A percentile compares a stretch with the other conserved stretches of the same genome.
These are phyloP conservation scores for Saccharomycopsis javanensis DNA, from an alignment of 805 yeast species.

Conservation along the genomic window DNA sequence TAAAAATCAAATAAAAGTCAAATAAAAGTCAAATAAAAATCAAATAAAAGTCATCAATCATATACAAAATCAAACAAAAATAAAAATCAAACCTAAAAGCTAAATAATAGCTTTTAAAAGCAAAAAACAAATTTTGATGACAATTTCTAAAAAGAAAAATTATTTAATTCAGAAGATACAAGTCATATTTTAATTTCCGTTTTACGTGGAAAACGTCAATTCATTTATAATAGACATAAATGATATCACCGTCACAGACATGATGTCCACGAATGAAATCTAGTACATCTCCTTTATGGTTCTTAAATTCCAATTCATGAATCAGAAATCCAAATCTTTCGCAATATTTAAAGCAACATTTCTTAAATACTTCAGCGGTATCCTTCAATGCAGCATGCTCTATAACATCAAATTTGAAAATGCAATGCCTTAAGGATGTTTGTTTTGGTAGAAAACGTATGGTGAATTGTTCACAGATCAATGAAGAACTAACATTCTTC, in stretches of 20 bases:
- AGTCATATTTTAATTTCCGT: neutral
- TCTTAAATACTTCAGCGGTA: slow-evolving; percentile 2
- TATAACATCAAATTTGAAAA: slow-evolving; percentile 11
- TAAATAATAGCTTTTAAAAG: neutral
- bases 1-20: too few species aligned
- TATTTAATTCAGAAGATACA: neutral
- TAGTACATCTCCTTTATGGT: slow-evolving; percentile 13
- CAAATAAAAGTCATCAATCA: too few species aligned
- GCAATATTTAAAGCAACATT: slow-evolving; percentile 12
- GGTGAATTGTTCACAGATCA: neutral
- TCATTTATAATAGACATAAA: slow-evolving; percentile 10
- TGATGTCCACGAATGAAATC: neutral
- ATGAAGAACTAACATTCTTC: neutral
- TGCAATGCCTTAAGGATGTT: slow-evolving; percentile 14
- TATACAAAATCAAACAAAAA: neutral
- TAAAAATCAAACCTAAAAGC: neutral
- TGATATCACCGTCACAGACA: slow-evolving; percentile 12
- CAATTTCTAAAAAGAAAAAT: neutral
- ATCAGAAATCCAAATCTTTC: slow-evolving; percentile 7
- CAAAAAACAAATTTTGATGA: too few species aligned
- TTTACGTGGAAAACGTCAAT: neutral
- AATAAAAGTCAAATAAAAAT: too few species aligned
- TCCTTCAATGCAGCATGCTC: slow-evolving; percentile 3
- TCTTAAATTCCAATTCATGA: slow-evolving; percentile 5
- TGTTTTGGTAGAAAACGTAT: slow-evolving; percentile 15